Base-by-base conservation (phyloP, 441 rosid genomes). In the Populus trichocarpa region DNA sequence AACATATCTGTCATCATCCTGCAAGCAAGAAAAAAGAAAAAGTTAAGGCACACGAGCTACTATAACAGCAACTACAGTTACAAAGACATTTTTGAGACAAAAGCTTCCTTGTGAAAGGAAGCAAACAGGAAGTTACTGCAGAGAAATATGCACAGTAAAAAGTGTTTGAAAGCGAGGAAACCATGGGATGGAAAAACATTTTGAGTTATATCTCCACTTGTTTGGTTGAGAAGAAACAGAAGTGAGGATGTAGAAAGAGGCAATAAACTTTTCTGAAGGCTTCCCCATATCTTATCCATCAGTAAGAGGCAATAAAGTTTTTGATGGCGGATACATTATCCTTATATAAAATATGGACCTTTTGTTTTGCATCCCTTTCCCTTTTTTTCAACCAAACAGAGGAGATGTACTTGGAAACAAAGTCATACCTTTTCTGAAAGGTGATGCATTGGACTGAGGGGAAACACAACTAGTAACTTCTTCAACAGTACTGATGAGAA, bases 1-100 rank as follows among this genome's bases (percentile, higher is more conserved):
- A 77, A 92, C 90, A 85, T 89, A 89, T 83, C 89, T 84, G 74
- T 88, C 91, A 80, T 84, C 94, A 77, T 77, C 89, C 99, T 96
- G 91, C 78, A 86, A 74, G 79, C 67, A 82, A 63, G 35, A 53
- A 53, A 79, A 75, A 72, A 53, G 69, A 38, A 79, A 78, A 76
- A 76, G 59, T 72, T 78, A 70, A 69, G n/a, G 70, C 63, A 57
- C 63, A 57, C 67, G 46, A 79, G 42, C 70, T 35, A 68, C 46
- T 22, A 50, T n/a, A 23, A 46, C 59, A 77, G 67, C 20, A 80
- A 71, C 33, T 32, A 72, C 33, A 72, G 42, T 40, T 63, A 75
- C 26, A 63, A 13, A 74, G 28, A 77, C 6, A 12, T 50, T 14
- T 18, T 7, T 2, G 9, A 65, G 64, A 71, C 18, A 26, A 3